phyloP scores from a whole-genome alignment of 768 basidiomycete genomes.

The Leccinum disarticulatum region DNA sequence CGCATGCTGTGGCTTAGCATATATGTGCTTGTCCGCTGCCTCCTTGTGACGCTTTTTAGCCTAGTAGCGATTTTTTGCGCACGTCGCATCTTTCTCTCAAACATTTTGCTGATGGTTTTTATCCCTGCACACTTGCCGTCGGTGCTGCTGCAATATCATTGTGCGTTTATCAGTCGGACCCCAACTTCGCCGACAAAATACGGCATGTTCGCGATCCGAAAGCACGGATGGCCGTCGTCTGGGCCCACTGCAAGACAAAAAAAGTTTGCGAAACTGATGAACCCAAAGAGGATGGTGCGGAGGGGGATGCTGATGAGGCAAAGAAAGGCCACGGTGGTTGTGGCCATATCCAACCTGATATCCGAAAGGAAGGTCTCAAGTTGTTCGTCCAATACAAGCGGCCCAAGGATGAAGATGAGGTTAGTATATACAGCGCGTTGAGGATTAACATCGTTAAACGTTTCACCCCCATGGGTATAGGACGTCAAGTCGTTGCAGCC shows the following conservation, averaged over 20 bases:
- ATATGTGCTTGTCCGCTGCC: slow-evolving; percentile 52
- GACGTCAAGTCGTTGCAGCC: slow-evolving; percentile 80
- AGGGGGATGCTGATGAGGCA: slow-evolving; percentile 59
- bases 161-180: slow-evolving; percentile 63
- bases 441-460: slow-evolving; percentile 13
- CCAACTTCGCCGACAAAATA: slow-evolving; percentile 82
- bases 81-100: slow-evolving; percentile 33
- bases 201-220: slow-evolving; percentile 86
- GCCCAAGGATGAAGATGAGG: slow-evolving; percentile 93
- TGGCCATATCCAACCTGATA: slow-evolving; percentile 84
- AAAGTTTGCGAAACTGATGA: slow-evolving; percentile 88
- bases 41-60: slow-evolving; percentile 53
- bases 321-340: slow-evolving; percentile 97
- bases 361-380: slow-evolving; percentile 94
- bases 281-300: slow-evolving; percentile 80
- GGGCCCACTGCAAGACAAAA: slow-evolving; percentile 85
- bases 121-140: slow-evolving; percentile 41
- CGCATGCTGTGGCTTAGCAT: slow-evolving; percentile 58
- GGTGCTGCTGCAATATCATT: slow-evolving; percentile 24
- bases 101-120: slow-evolving; percentile 61
- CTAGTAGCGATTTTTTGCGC: slow-evolving; percentile 30
- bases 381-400: slow-evolving; percentile 94
- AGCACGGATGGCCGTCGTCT: slow-evolving; percentile 82
- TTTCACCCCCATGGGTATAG: slow-evolving; percentile 36
- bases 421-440: slow-evolving; percentile 39